Conservation (phyloP, 2,329 filamentous ascomycete genomes). For the Lachnellula subtilissima region DNA sequence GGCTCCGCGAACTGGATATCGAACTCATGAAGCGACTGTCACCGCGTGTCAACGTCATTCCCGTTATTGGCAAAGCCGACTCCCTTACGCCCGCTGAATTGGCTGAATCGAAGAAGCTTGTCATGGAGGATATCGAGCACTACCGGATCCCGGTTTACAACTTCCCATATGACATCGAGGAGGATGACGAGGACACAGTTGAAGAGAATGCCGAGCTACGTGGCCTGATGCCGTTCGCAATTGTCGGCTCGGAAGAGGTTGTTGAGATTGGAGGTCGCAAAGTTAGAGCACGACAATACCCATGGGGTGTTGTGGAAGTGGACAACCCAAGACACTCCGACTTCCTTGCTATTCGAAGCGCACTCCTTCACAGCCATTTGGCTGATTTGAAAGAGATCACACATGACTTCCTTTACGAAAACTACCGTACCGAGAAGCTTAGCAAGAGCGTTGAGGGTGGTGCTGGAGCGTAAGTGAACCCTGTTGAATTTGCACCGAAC, state of each 20-base stretch:
- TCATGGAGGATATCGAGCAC: conserved; percentile 99
- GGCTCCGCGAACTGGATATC: conserved; percentile 97
- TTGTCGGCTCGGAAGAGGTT: conserved; percentile 93
- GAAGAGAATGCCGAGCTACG: conserved; percentile 98
- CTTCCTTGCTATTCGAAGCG: conserved; percentile 94
- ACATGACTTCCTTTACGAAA: conserved; percentile 99
- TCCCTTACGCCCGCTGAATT: conserved; percentile 94
- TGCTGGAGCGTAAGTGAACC: conserved; percentile 69
- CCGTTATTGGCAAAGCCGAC: conserved; percentile 97
- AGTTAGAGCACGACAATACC: conserved; percentile 93
- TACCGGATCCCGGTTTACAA: conserved; percentile 99
- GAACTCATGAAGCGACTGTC: conserved; percentile 99
- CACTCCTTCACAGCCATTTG: conserved; percentile 93
- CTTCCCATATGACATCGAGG: conserved; percentile 99
- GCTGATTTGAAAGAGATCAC: conserved; percentile 99
- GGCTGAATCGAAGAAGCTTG: conserved; percentile 98
- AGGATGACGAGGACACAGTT: conserved; percentile 98
- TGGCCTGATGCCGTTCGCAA: conserved; percentile 97
- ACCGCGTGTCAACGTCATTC: conserved; percentile 96
- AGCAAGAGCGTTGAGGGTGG: conserved; percentile 98
- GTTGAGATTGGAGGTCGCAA: conserved; percentile 90
- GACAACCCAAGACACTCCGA: conserved; percentile 99
- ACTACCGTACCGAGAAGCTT: conserved; percentile 99
- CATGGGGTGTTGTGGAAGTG: conserved; percentile 98
- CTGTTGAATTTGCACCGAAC: conserved; percentile 29